Evolutionary conservation across 2,329 filamentous ascomycete species (phyloP).

Genomic region (Aspergillus brasiliensis): DNA sequence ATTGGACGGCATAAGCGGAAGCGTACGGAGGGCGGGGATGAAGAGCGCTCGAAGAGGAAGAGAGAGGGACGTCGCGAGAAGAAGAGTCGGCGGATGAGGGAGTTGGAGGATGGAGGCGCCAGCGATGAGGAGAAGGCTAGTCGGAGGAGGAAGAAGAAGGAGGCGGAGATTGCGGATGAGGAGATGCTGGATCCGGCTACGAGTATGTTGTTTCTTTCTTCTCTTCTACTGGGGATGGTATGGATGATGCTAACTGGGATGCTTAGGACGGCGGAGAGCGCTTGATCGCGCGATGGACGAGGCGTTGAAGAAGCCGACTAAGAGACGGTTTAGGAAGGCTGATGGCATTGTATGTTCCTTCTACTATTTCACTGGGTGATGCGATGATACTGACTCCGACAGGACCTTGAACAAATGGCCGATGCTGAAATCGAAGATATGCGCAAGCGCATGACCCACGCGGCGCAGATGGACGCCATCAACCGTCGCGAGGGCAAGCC

Average conservation of each 20-base stretch:
- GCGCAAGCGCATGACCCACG: conserved; percentile 85
- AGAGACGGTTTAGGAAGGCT: conserved; percentile 72
- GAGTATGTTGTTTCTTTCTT: conserved; percentile 53
- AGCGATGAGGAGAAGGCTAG: conserved; percentile 41
- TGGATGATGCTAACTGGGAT: conserved; percentile 6
- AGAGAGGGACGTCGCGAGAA: conserved; percentile 57
- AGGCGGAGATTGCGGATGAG: conserved; percentile 66
- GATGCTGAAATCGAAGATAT: conserved; percentile 88
- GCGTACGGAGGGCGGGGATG: conserved; percentile 63
- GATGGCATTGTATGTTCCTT: conserved; percentile 73
- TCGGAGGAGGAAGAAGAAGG: conserved; percentile 53
- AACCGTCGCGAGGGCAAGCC: conserved; percentile 78
- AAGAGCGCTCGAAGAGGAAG: conserved; percentile 70
- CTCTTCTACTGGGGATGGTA: not conserved
- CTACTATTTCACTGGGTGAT: not conserved
- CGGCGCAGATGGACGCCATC: conserved; percentile 81
- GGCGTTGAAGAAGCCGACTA: conserved; percentile 77
- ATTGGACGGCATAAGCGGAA: conserved; percentile 67
- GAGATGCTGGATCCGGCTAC: conserved; percentile 82
- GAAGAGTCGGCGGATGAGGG: conserved; percentile 71
- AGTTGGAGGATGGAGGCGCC: conserved; percentile 61
- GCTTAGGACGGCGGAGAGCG: conserved; percentile 69
- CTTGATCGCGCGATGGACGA: conserved; percentile 87
- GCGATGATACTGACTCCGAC: conserved; percentile 13
- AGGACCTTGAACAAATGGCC: conserved; percentile 88